A percentile compares a stretch with the other conserved stretches of the same genome.
Conservation (phyloP, 2,329 filamentous ascomycete species). For the Blastomyces silverae region DNA sequence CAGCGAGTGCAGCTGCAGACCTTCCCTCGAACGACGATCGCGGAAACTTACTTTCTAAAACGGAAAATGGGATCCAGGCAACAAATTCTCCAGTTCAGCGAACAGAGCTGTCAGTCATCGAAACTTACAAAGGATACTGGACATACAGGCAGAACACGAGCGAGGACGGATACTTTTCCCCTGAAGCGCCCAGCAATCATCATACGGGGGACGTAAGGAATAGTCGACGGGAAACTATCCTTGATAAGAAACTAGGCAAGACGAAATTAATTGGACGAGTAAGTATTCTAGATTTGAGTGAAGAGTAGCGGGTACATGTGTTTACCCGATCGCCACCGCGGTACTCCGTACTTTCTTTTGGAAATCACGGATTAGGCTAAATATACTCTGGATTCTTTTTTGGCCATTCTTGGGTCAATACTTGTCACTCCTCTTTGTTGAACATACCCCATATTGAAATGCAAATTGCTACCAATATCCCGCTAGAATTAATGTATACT, state of each 20-base stretch:
- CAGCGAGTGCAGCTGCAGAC: neutral
- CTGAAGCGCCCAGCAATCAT: neutral
- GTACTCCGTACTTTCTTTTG: neutral
- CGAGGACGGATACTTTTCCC: neutral
- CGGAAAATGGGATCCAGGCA: neutral
- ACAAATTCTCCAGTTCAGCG: neutral
- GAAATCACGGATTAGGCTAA: neutral
- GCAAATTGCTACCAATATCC: neutral
- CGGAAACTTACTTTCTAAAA: neutral
- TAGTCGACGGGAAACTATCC: neutral
- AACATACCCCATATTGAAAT: neutral
- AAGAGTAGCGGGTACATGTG: neutral
- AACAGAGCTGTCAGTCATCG: neutral
- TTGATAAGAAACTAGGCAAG: slow-evolving; percentile 11
- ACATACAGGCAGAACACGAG: neutral
- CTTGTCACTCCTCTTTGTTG: neutral
- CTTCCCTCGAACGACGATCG: neutral
- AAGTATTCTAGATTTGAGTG: slow-evolving; percentile 13
- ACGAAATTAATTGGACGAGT: slow-evolving; percentile 1
- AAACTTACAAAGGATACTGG: slow-evolving; percentile 13
- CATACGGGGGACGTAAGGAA: neutral
- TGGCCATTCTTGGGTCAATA: neutral
- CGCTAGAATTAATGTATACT: neutral
- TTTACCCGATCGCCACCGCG: neutral
- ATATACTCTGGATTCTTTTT: neutral